phyloP scores from a whole-genome alignment of 768 basidiomycete species.

The Lanmaoa pseudosensibilis region DNA sequence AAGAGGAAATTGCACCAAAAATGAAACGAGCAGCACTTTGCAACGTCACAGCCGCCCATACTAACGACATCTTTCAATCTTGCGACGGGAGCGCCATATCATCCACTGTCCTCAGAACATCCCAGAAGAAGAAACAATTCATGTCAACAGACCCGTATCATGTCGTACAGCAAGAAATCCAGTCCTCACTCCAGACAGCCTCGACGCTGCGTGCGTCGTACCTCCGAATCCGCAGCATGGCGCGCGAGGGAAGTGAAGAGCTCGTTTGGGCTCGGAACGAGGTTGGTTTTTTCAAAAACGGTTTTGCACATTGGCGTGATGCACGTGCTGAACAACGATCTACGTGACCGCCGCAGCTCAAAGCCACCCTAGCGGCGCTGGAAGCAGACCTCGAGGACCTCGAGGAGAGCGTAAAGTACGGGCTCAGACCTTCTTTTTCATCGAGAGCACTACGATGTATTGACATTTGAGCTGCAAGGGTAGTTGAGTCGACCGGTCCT shows the following conservation, averaged over 20 bases:
- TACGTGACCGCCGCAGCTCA: constrained; percentile 49
- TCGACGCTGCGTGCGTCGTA: constrained; percentile 73
- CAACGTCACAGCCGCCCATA: not conserved
- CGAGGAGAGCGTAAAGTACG: constrained; percentile 90
- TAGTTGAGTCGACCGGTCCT: constrained; percentile 84
- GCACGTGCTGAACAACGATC: not conserved
- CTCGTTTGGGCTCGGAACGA: constrained; percentile 77
- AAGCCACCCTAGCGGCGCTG: constrained; percentile 70
- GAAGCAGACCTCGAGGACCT: constrained; percentile 90
- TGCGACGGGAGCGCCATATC: no score
- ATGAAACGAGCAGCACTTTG: not conserved
- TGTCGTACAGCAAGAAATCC: constrained; percentile 81
- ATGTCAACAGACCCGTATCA: constrained; percentile 87
- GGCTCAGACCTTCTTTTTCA: not conserved
- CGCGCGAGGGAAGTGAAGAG: constrained; percentile 74
- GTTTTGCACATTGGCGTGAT: not conserved
- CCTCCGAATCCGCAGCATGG: constrained; percentile 74
- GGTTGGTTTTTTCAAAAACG: constrained; percentile 41
- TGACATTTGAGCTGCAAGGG: constrained; percentile 44
- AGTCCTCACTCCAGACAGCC: constrained; percentile 69
- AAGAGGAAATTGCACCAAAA: not conserved
- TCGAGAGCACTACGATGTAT: not conserved
- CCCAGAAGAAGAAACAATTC: not conserved
- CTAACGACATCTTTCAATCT: no score
- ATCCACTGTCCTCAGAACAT: not conserved